Conservation (phyloP, 306 rosid genomes). For the Cyclanthera cordifolia region DNA sequence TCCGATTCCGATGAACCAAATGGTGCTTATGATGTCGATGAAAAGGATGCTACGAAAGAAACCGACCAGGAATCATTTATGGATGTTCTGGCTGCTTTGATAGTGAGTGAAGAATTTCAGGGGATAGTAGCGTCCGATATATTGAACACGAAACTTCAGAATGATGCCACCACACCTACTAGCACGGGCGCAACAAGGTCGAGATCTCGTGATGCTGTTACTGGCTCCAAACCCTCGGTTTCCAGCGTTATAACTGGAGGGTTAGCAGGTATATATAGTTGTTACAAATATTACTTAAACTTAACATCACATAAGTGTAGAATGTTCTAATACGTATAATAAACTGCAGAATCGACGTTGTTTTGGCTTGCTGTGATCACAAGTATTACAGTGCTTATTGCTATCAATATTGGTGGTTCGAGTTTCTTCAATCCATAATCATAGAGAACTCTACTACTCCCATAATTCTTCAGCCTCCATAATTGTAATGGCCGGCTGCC, state of each 20-base stretch:
- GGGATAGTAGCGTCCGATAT: slow-evolving; percentile 90
- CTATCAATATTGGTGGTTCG: slow-evolving; percentile 67
- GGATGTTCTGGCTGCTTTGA: slow-evolving; percentile 89
- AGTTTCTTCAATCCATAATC: slow-evolving; percentile 77
- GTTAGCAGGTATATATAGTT: slow-evolving; percentile 36
- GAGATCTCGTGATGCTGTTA: slow-evolving; percentile 26
- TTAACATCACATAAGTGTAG: no score
- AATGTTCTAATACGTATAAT: background rate
- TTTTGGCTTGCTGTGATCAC: slow-evolving; percentile 83
- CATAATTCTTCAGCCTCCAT: background rate
- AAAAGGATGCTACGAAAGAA: slow-evolving; percentile 23
- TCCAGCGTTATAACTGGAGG: slow-evolving; percentile 27
- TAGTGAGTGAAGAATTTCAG: slow-evolving; percentile 92
- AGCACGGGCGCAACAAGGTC: slow-evolving; percentile 26
- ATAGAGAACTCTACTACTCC: background rate
- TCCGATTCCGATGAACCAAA: slow-evolving; percentile 54
- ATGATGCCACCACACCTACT: slow-evolving; percentile 27
- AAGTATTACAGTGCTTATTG: slow-evolving; percentile 50
- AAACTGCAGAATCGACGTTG: slow-evolving; percentile 52
- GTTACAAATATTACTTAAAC: background rate
- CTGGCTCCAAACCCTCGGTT: slow-evolving; percentile 31
- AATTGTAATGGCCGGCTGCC: background rate
- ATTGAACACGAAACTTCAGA: slow-evolving; percentile 34
- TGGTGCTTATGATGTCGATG: slow-evolving; percentile 21
- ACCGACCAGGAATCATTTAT: slow-evolving; percentile 69